Conservation (phyloP, 2,329 filamentous ascomycete genomes). For the Nothophaeocryptopus gaeumannii region DNA sequence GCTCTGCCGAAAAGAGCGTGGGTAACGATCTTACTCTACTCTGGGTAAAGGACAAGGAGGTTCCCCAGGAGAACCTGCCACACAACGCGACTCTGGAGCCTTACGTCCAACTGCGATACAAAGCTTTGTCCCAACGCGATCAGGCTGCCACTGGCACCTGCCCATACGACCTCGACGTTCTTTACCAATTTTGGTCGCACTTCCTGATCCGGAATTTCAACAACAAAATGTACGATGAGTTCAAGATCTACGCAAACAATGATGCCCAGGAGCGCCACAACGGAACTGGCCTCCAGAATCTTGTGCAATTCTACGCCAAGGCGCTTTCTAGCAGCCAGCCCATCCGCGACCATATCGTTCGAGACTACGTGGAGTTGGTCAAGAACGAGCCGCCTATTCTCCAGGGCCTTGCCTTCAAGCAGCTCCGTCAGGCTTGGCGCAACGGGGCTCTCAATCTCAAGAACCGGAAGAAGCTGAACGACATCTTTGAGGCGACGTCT, state of each 20-base stretch:
- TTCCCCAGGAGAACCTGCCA: conserved; percentile 43
- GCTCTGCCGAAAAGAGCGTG: conserved; percentile 19
- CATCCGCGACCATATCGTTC: conserved; percentile 54
- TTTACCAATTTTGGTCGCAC: conserved; percentile 74
- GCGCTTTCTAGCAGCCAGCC: conserved; percentile 51
- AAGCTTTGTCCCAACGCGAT: conserved; percentile 51
- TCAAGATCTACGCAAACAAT: conserved; percentile 63
- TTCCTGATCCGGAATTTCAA: conserved; percentile 74
- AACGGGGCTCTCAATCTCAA: conserved; percentile 55
- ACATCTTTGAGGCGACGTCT: conserved; percentile 44
- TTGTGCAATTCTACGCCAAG: conserved; percentile 65
- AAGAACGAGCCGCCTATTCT: conserved; percentile 44
- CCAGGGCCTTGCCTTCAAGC: conserved; percentile 48
- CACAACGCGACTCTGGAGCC: conserved; percentile 48
- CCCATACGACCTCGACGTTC: conserved; percentile 60
- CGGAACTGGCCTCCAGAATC: conserved; percentile 57
- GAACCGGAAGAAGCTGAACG: conserved; percentile 56
- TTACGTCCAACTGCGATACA: conserved; percentile 48
- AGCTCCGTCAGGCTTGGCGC: conserved; percentile 53
- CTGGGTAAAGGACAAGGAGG: conserved; percentile 51
- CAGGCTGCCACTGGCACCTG: conserved; percentile 44
- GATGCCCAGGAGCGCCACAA: conserved; percentile 56
- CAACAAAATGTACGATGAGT: conserved; percentile 70
- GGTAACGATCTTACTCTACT: conserved; percentile 37
- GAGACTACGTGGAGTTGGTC: conserved; percentile 56